Base-by-base conservation (phyloP, 495 filamentous ascomycete species). In the Achaetomiella virescens region DNA sequence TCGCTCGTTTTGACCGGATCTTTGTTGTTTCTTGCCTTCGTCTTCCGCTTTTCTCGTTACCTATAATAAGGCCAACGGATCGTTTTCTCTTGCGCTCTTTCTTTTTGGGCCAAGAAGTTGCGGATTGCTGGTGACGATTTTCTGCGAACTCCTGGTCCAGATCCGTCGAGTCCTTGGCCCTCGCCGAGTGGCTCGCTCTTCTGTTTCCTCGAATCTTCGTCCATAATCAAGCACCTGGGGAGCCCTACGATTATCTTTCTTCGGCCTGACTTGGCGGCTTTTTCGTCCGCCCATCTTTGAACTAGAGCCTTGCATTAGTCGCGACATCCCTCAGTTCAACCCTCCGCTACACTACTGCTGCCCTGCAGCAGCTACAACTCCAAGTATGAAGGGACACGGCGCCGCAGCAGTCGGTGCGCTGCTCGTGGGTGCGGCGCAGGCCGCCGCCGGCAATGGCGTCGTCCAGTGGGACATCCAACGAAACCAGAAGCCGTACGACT, bases 381-480 rank as follows among this genome's bases (percentile, higher is more conserved):
- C 45, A 40, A 56, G n/a, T 33, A 72, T 72, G 68, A 70, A 59
- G 48, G 54, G 57, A 10, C 52, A 41, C 27, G 36, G 17, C 21
- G 58, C 60, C 8, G 36, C 71, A 27, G 56, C 64, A 36, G 56
- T 66, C 40, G 62, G 69, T 54, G 61, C 62, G 4, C 45, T 74
- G 46, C 54, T 75, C 37, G 66, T 62, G 15, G 67, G 66, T 7
- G 50, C 55, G 14, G 65, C 57, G 0, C 54, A 55, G n/a, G 70
- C 74, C 21, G 29, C 57, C 33, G 27, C 40, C 36, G 45, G 22
- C 12, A 60, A 59, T 42, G 67, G 69, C 9, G 66, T 78, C 7
- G 70, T 78, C 3, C 67, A 72, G 48, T 78, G 75, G 75, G 67
- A 63, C 14, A 74, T 78, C 12, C 55, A 65, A 27, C 70, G 65